phyloP scores from a whole-genome alignment of 1,139 yeast genomes.

The Candida dubliniensis region DNA sequence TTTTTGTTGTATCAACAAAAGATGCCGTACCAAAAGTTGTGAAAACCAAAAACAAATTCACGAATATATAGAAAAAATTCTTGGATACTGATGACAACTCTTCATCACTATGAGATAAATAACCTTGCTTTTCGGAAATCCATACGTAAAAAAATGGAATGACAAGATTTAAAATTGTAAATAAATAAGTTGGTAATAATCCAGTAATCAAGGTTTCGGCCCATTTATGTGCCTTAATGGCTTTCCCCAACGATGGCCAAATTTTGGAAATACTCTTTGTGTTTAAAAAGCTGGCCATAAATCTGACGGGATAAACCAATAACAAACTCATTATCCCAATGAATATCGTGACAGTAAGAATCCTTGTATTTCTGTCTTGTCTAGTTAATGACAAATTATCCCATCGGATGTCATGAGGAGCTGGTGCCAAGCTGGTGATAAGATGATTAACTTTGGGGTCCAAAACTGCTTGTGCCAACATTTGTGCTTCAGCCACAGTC shows the following conservation, averaged over 20 bases:
- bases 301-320: conserved; percentile 72
- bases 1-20: conserved; percentile 67
- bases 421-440: conserved; percentile 77
- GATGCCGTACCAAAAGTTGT: conserved; percentile 79
- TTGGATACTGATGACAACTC: conserved; percentile 77
- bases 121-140: conserved; percentile 71
- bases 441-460: conserved; percentile 77
- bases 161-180: conserved; percentile 68
- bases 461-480: conserved; percentile 84
- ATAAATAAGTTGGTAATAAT: conserved; percentile 71
- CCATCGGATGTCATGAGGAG: conserved; percentile 88
- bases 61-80: conserved; percentile 81
- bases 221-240: conserved; percentile 56
- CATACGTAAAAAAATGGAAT: conserved; percentile 77
- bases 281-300: conserved; percentile 70
- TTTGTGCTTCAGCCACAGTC: conserved; percentile 82
- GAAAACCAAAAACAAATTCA: conserved; percentile 80
- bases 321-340: conserved; percentile 66
- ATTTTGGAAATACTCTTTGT: conserved; percentile 65
- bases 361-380: conserved; percentile 54
- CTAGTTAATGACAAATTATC: conserved; percentile 64
- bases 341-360: conserved; percentile 60
- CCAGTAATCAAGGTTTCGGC: conserved; percentile 72
- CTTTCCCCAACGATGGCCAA: conserved; percentile 72
- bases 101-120: conserved; percentile 75